Conservation (phyloP, 2,329 filamentous ascomycete species). For the Sphaerostilbella broomeana region DNA sequence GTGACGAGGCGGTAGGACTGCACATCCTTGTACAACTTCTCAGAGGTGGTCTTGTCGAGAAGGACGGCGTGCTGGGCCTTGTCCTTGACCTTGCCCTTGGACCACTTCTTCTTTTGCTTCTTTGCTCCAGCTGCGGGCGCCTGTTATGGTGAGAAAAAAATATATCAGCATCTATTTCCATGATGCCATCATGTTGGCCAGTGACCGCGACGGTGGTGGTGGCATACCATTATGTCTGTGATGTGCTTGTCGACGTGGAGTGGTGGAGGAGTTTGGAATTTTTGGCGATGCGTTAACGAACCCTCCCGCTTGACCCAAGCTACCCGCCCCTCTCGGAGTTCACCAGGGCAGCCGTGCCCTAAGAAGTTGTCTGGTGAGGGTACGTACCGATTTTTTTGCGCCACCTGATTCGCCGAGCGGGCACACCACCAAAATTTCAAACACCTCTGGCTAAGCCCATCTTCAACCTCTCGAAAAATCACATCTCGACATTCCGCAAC, state of each 20-base stretch:
- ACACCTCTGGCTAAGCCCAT: conserved; percentile 27
- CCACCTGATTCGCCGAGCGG: conserved; percentile 30
- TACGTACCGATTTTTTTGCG: conserved; percentile 23
- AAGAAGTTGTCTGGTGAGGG: conserved; percentile 26
- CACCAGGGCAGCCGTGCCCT: conserved; percentile 39
- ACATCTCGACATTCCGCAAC: conserved; percentile 33
- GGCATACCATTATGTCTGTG: conserved; percentile 39
- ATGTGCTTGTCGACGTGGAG: conserved; percentile 33
- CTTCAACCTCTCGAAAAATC: conserved; percentile 30
- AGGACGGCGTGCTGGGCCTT: conserved; percentile 99
- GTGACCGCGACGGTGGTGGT: conserved; percentile 9
- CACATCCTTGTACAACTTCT: conserved; percentile 99
- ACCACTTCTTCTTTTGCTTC: conserved; percentile 50
- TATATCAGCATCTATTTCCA: conserved; percentile 18
- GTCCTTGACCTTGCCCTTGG: conserved; percentile 83
- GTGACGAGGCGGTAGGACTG: conserved; percentile 99
- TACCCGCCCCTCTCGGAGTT: conserved; percentile 21
- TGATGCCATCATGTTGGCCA: conserved; percentile 4
- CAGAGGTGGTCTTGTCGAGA: conserved; percentile 94
- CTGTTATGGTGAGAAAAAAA: conserved; percentile 24
- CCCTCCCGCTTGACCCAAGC: conserved; percentile 24
- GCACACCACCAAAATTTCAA: conserved; percentile 33
- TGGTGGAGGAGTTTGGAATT: conserved; percentile 29
- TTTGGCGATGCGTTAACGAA: conserved; percentile 23
- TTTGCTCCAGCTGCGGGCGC: conserved; percentile 42